Evolutionary conservation across 2,329 filamentous ascomycete species (phyloP), one percentile per base, ranked within the genome.

Genomic region (Cordyceps farinosa): DNA sequence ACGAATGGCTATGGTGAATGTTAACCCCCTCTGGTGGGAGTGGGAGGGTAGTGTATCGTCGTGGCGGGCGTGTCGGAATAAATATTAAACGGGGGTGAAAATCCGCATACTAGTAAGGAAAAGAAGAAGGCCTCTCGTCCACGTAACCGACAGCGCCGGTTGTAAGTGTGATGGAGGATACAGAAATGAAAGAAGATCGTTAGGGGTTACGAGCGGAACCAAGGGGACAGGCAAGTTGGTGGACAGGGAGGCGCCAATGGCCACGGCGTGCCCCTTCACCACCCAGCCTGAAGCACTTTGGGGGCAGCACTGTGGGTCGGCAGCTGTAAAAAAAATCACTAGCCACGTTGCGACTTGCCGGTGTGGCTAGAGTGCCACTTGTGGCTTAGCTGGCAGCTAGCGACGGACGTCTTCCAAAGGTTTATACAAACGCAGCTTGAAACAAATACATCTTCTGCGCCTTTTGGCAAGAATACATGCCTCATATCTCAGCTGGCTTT

Each of bases 161-260:
- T 58, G 61, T n/a, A 55, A 44, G 44, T 22, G 53, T 58, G 45
- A 54, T 44, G 32, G 54, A 63, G 30, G 54, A 50, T 53, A 57
- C 8, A 53, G 38, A 58, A 52, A 45, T 15, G 42, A 48, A 42
- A 38, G 50, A 61, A 55, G 22, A 45, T 53, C 29, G 54, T 27
- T 22, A 30, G 30, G 36, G 29, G 47, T 30, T 42, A 40, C 42
- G 56, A 50, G 32, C 34, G 51, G 44, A 38, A 50, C 30, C 60
- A 38, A 60, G 60, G 52, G 60, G 60, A 62, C 44, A 40, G 38
- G 29, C 38, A 53, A 17, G 38, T 48, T 36, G 40, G 9, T 34
- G 29, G 52, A 34, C 36, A 57, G 47, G 52, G 54, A 63, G 53
- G 53, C 32, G 27, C 38, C 57, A 29, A 57, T 30, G 55, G 47